Evolutionary conservation across 139 green algal species (phyloP), one percentile per base, ranked within the genome.

Genomic region (Coelastrella sp.): DNA sequence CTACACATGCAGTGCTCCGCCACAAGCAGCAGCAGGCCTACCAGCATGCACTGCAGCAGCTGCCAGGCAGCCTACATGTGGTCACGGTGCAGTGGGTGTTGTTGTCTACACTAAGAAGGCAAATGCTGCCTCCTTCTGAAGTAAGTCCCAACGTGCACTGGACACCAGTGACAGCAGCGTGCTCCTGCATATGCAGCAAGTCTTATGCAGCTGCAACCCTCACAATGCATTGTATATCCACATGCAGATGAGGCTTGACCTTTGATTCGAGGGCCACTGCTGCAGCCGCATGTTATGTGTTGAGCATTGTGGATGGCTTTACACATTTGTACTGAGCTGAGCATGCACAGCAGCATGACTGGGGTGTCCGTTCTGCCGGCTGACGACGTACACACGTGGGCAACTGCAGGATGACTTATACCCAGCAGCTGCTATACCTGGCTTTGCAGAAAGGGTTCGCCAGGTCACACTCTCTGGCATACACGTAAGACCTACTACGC

Each of bases 51-150:
- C 49, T 14, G 17, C 12, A 35, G 19, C 58, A 72, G 7, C 5
- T 58, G 7, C 10, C 27, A 20, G 57, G 12, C 49, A 81, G 27
- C 12, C 5, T 76, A 25, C 68, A 25, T 7, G 63, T 88, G 8
- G 84, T 88, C 4, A 22, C 84, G 11, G 49, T 72, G 24, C 35
- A 88, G 66, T 88, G 84, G 84, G 84, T 88, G 84, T 49, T 88
- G 20, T 68, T 81, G 17, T 88, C 84, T 12, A 66, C 84, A 12
- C 7, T 57, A 49, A 61, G 68, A 19, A 73, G 58, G 20, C 49
- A 88, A 68, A 15, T 68, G 68, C 84, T 81, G 68, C 9, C 59
- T n/a, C 6, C 15, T n/a, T 27, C 58, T 22, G 22, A 15, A n/a
- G 78, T 84, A 14, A 49, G 56, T n/a, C 49, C 10, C 7, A 12